Conservation (phyloP, 805 yeast genomes). For the Pichia deserticola region DNA sequence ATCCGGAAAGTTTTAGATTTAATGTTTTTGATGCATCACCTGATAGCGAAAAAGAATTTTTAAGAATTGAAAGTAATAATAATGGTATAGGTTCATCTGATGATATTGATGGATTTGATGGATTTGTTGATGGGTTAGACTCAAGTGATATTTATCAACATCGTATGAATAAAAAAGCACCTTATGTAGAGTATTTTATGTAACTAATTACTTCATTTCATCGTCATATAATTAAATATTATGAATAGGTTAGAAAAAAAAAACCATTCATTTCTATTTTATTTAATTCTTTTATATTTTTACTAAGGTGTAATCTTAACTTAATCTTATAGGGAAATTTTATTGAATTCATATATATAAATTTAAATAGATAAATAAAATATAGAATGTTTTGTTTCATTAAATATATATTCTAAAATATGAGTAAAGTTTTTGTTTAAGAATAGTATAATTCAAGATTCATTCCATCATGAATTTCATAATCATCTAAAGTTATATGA, state of each 20-base stretch:
- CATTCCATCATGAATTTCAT: conserved; percentile 86
- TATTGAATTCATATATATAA: too few species aligned
- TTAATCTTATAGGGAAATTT: too few species aligned
- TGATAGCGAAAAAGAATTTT: conserved; percentile 63
- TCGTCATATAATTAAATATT: too few species aligned
- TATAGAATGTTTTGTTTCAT: too few species aligned
- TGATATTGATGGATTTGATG: conserved; percentile 15
- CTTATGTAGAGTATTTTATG: conserved; percentile 36
- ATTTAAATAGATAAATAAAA: too few species aligned
- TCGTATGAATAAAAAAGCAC: conserved; percentile 27
- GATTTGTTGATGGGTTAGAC: conserved; percentile 2
- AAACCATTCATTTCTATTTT: not conserved
- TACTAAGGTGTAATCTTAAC: too few species aligned
- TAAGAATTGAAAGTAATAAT: conserved; percentile 25
- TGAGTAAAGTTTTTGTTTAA: conserved; percentile 15
- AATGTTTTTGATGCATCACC: conserved; percentile 98
- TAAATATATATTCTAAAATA: too few species aligned
- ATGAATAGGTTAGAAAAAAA: too few species aligned
- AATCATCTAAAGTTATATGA: conserved; percentile 88
- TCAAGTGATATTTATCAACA: conserved; percentile 13
- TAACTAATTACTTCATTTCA: conserved; percentile 8
- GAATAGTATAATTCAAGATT: conserved; percentile 78
- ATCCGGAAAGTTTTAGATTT: conserved; percentile 57
- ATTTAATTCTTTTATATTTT: too few species aligned
- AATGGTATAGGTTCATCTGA: conserved; percentile 23